These are phyloP conservation scores for Debaryomyces sp. DNA, from an alignment of 1,139 yeast species.

Conservation along the genomic window DNA sequence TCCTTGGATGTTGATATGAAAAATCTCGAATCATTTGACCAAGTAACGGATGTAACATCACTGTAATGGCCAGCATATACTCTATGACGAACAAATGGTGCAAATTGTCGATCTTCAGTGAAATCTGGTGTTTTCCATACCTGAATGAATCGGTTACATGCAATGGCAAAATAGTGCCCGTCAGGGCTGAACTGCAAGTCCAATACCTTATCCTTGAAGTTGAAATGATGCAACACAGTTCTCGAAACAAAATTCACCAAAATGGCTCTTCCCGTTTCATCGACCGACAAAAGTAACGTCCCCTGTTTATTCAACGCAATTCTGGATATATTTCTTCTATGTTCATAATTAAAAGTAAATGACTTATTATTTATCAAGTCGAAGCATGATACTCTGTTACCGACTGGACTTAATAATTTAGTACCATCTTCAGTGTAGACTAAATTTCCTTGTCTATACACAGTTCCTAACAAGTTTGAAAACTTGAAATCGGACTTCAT, in stretches of 20 bases:
- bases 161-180: slow-evolving; percentile 85
- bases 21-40: slow-evolving; percentile 92
- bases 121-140: slow-evolving; percentile 92
- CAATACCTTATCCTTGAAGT: slow-evolving; percentile 76
- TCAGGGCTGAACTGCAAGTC: slow-evolving; percentile 87
- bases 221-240: slow-evolving; percentile 92
- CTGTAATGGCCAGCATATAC: slow-evolving; percentile 92
- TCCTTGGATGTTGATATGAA: slow-evolving; percentile 87
- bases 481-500: slow-evolving; percentile 61
- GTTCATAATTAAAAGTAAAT: slow-evolving; percentile 90
- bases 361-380: slow-evolving; percentile 84
- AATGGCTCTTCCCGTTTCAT: slow-evolving; percentile 91
- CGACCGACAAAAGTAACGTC: slow-evolving; percentile 81
- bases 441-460: slow-evolving; percentile 87
- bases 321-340: slow-evolving; percentile 77
- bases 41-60: slow-evolving; percentile 74
- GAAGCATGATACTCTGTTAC: slow-evolving; percentile 88
- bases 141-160: slow-evolving; percentile 80
- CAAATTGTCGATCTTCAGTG: slow-evolving; percentile 80
- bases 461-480: slow-evolving; percentile 90
- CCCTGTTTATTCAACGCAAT: slow-evolving; percentile 84
- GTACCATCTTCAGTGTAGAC: slow-evolving; percentile 89
- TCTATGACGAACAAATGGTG: slow-evolving; percentile 91
- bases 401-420: slow-evolving; percentile 85
- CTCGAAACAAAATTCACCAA: slow-evolving; percentile 82